phyloP scores from a whole-genome alignment of 306 rosid genomes.

The Fagus crenata region DNA sequence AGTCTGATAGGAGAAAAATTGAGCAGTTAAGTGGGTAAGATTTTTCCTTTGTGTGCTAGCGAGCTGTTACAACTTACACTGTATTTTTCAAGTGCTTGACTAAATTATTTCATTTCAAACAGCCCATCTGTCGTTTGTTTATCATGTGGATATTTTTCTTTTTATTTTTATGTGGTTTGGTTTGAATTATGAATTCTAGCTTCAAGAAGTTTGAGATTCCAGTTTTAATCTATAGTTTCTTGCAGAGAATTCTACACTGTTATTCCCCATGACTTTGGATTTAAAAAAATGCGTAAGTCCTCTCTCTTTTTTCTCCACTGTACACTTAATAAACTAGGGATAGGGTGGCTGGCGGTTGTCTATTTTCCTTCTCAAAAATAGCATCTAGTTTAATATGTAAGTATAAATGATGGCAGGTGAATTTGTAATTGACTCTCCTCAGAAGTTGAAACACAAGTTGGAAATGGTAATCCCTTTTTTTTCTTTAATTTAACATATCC shows the following conservation, averaged over 20 bases:
- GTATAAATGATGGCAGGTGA: conserved; percentile 57
- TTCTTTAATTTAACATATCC: conserved; percentile 12
- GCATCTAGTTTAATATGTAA: conserved; percentile 21
- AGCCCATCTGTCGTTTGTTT: neutral
- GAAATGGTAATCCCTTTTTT: conserved; percentile 73
- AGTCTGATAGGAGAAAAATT: conserved; percentile 45
- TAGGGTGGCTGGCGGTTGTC: conserved; percentile 7
- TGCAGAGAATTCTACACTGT: conserved; percentile 95
- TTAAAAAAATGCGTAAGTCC: conserved; percentile 79
- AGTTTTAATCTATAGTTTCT: conserved; percentile 31
- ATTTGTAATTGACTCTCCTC: conserved; percentile 88
- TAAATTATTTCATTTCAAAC: conserved; percentile 2
- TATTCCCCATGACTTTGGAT: conserved; percentile 97
- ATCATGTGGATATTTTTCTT: neutral
- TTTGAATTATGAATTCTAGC: conserved; percentile 16
- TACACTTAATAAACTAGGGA: neutral
- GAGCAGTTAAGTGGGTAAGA: conserved; percentile 91
- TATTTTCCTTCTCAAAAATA: conserved; percentile 20
- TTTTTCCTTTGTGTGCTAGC: neutral
- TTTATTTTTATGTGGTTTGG: neutral
- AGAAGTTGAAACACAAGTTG: conserved; percentile 78
- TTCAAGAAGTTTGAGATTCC: conserved; percentile 22
- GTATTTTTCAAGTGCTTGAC: conserved; percentile 14
- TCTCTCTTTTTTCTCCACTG: conserved; percentile 29
- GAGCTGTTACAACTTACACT: neutral